Conservation (phyloP, 2,329 filamentous ascomycete species). For the Nannizzia gypsea region DNA sequence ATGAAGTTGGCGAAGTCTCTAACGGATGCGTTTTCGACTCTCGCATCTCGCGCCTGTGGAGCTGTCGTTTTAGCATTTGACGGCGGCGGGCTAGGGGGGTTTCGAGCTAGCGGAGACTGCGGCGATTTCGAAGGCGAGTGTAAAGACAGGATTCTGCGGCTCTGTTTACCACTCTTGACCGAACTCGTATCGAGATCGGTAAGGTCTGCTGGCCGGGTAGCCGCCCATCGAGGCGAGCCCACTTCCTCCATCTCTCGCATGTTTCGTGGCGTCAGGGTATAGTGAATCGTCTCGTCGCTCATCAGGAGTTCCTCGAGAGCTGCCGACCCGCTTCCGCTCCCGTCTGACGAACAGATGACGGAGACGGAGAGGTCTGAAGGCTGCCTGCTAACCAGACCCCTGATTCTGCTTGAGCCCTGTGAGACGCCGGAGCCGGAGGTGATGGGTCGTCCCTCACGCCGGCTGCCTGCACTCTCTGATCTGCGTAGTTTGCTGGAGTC, state of each 20-base stretch:
- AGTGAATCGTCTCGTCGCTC: constrained; percentile 71
- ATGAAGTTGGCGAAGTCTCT: constrained; percentile 84
- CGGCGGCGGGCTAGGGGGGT: background rate
- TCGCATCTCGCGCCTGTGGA: constrained; percentile 56
- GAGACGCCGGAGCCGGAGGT: constrained; percentile 32
- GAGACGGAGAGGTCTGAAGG: constrained; percentile 7
- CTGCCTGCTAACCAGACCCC: constrained; percentile 30
- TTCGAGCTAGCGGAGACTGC: background rate
- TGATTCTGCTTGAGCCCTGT: constrained; percentile 32
- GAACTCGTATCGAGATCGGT: constrained; percentile 15
- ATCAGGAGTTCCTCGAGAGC: constrained; percentile 71
- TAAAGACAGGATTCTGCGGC: background rate
- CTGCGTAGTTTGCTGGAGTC: constrained; percentile 24
- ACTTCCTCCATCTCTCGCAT: constrained; percentile 58
- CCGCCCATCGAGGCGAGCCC: constrained; percentile 24
- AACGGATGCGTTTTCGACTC: constrained; percentile 57
- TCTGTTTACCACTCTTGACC: background rate
- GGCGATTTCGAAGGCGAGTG: background rate
- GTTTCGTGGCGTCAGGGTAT: constrained; percentile 66
- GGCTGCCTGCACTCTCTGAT: constrained; percentile 30
- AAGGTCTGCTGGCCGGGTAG: constrained; percentile 25
- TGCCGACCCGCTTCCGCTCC: constrained; percentile 43
- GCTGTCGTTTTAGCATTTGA: constrained; percentile 8
- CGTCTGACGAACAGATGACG: background rate
- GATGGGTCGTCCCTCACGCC: constrained; percentile 28